A percentile compares a stretch with the other conserved stretches of the same genome.
Evolutionary conservation across 2,329 filamentous ascomycete genomes (phyloP).

Genomic region (Penicillium janthinellum): DNA sequence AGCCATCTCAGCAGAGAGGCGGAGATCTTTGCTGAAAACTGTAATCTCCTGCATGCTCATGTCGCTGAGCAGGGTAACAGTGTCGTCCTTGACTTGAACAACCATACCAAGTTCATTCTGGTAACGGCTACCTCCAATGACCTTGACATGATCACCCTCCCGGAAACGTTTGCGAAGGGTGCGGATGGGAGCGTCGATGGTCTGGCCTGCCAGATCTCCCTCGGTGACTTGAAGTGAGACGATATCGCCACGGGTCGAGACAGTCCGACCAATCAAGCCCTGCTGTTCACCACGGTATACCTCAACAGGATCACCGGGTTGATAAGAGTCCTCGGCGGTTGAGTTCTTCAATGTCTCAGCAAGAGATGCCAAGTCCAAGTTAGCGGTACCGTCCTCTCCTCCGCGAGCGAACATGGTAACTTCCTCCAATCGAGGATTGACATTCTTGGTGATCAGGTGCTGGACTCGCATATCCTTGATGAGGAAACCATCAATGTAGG

Average conservation of each 20-base stretch:
- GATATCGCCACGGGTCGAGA: constrained; percentile 86
- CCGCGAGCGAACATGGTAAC: constrained; percentile 91
- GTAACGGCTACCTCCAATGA: constrained; percentile 93
- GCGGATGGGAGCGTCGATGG: constrained; percentile 89
- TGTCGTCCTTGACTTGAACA: constrained; percentile 87
- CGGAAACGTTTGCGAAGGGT: constrained; percentile 90
- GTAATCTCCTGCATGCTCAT: constrained; percentile 92
- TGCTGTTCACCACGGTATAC: constrained; percentile 95
- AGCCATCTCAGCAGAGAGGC: constrained; percentile 89
- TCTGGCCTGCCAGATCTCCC: constrained; percentile 78
- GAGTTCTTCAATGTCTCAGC: constrained; percentile 87
- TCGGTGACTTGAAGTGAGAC: constrained; percentile 84
- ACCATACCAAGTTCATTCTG: constrained; percentile 97
- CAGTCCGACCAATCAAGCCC: constrained; percentile 82
- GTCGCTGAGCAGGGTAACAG: constrained; percentile 89
- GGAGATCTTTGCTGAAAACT: constrained; percentile 94
- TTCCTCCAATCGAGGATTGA: constrained; percentile 91
- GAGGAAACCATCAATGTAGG: constrained; percentile 89
- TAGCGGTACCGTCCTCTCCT: constrained; percentile 88
- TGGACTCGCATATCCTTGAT: constrained; percentile 93
- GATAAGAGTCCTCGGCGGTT: constrained; percentile 77
- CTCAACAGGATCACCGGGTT: constrained; percentile 93
- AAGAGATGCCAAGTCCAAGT: constrained; percentile 86
- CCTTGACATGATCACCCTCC: constrained; percentile 96
- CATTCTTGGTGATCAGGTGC: constrained; percentile 79